Evolutionary conservation across 1,284 basidiomycete genomes (phyloP), one percentile per base, ranked within the genome.

Genomic region (Retiboletus fuscus): DNA sequence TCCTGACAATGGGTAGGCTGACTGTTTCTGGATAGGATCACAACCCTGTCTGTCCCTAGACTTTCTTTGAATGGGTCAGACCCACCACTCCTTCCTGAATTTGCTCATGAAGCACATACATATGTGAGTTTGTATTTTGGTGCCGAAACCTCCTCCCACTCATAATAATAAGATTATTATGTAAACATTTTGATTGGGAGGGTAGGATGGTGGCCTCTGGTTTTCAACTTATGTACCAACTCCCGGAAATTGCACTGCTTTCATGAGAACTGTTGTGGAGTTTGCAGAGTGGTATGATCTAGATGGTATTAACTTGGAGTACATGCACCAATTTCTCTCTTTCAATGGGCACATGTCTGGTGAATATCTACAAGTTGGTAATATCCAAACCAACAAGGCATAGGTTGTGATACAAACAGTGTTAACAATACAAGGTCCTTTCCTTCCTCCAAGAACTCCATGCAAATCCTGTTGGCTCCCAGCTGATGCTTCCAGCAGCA

Each of bases 171-270:
- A 61, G 60, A 26, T 6, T 61, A 41, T 44, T 61, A 41, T 43
- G 60, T 41, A n/a, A 84, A 91, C 67, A 83, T 95, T 39, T 91
- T 92, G 28, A 85, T 96, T 68, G 95, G n/a, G 95, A 65, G 95
- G 95, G 46, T 96, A 94, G 95, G 90, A 82, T 95, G 94, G 3
- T 82, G 86, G 53, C 87, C 90, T 76, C 53, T 90, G 82, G 82
- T 96, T 91, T 82, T 96, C 94, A 2, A 83, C 87, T 34, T 87
- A 91, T 53, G 34, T 95, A 34, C 87, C 86, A 22, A 89, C 85
- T 41, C 81, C 87, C 0, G 80, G 82, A 28, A 90, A 89, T 77
- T 87, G 93, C 53, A 87, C 89, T 16, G 84, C 84, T 0, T 95
- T 96, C 75, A 90, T 92, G 55, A 34, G 60, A 28, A 58, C 47